Conservation (phyloP, 768 basidiomycete species). For the Amanita pseudoporphyria region DNA sequence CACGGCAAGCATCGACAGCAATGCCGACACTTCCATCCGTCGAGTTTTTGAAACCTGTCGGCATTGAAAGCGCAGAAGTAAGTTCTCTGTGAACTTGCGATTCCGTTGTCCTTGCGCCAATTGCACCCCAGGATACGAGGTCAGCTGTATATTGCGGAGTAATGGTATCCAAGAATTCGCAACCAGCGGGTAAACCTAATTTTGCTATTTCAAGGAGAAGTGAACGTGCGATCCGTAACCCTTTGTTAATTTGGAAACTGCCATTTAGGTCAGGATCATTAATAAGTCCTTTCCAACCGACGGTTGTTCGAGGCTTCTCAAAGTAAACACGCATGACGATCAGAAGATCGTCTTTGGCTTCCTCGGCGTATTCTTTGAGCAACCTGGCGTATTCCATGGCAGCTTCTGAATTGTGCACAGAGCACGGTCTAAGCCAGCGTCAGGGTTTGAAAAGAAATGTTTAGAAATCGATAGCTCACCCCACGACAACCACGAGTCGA, state of each 20-base stretch:
- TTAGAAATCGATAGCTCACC: slow-evolving; percentile 35
- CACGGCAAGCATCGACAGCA: slow-evolving; percentile 92
- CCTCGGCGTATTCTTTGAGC: slow-evolving; percentile 71
- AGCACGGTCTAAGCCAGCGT: slow-evolving; percentile 62
- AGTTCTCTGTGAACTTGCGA: slow-evolving; percentile 91
- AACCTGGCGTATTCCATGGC: slow-evolving; percentile 82
- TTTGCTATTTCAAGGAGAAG: slow-evolving; percentile 85
- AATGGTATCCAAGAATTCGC: slow-evolving; percentile 82
- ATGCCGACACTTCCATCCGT: slow-evolving; percentile 90
- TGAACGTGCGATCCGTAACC: slow-evolving; percentile 79
- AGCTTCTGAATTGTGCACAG: slow-evolving; percentile 82
- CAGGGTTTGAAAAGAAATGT: background rate
- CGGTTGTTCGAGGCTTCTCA: slow-evolving; percentile 91
- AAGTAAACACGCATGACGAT: slow-evolving; percentile 99
- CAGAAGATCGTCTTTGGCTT: slow-evolving; percentile 73
- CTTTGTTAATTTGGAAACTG: slow-evolving; percentile 93
- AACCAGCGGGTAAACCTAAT: slow-evolving; percentile 88
- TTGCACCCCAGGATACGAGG: slow-evolving; percentile 86
- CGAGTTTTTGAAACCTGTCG: slow-evolving; percentile 97
- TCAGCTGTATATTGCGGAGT: slow-evolving; percentile 86
- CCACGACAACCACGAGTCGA: slow-evolving; percentile 84
- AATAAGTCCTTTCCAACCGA: slow-evolving; percentile 99
- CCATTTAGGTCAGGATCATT: slow-evolving; percentile 95
- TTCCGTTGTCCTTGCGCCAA: slow-evolving; percentile 89
- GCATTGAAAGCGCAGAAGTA: slow-evolving; percentile 83